A percentile compares a stretch with the other conserved stretches of the same genome.
Conservation (phyloP, 441 rosid species). For the Daphne laureola region DNA sequence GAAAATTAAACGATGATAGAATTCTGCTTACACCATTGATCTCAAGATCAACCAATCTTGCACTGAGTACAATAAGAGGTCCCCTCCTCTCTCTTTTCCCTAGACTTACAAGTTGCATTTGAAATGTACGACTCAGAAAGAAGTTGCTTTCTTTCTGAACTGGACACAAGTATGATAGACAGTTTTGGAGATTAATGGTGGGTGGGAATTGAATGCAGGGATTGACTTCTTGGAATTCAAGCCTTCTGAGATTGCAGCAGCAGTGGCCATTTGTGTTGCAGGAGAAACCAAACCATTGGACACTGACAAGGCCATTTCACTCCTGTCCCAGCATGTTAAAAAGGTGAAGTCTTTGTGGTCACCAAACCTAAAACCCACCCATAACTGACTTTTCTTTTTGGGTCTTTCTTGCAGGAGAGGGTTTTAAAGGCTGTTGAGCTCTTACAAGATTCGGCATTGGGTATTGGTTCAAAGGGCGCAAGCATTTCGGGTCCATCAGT, state of each 20-base stretch:
- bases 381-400: background rate
- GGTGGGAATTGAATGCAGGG: conserved; percentile 48
- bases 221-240: conserved; percentile 61
- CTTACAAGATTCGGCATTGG: conserved; percentile 27
- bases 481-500: conserved; percentile 22
- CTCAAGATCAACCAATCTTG: conserved; percentile 40
- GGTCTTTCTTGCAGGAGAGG: conserved; percentile 45
- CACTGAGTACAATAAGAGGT: conserved; percentile 45
- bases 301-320: conserved; percentile 39
- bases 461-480: conserved; percentile 19
- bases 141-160: conserved; percentile 11
- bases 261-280: conserved; percentile 47
- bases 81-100: background rate
- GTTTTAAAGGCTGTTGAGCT: conserved; percentile 35
- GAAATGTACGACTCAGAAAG: conserved; percentile 12
- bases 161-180: conserved; percentile 8
- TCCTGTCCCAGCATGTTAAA: conserved; percentile 31
- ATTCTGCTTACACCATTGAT: conserved; percentile 23
- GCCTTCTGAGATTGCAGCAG: conserved; percentile 77
- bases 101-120: background rate
- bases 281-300: conserved; percentile 39
- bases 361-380: conserved; percentile 1
- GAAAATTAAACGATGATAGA: conserved; percentile 36
- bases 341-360: conserved; percentile 38
- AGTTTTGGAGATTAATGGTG: conserved; percentile 22